phyloP scores from a whole-genome alignment of 768 basidiomycete genomes.

The Omphalotus guepiniiformis region DNA sequence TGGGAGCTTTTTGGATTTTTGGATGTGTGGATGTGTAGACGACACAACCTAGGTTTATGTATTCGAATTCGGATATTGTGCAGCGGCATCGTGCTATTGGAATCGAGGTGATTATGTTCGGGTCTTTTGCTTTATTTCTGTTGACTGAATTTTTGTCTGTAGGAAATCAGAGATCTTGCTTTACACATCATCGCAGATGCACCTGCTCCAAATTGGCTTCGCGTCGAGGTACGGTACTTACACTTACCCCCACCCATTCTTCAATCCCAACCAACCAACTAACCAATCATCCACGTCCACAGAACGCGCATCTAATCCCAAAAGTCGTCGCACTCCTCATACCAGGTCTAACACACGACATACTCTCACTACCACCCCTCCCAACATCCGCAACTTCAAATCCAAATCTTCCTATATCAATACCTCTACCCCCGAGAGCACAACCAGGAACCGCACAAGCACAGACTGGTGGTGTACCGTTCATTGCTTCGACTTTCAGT shows the following conservation, averaged over 20 bases:
- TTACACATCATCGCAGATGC: slow-evolving; percentile 80
- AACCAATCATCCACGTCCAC: background rate
- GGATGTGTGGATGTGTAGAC: too few species aligned
- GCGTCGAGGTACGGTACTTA: slow-evolving; percentile 63
- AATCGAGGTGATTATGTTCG: slow-evolving; percentile 59
- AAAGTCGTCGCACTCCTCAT: slow-evolving; percentile 79
- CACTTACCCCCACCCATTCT: too few species aligned
- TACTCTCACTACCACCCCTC: slow-evolving; percentile 67
- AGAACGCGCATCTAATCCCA: slow-evolving; percentile 73
- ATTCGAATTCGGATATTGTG: slow-evolving; percentile 70
- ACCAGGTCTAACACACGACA: slow-evolving; percentile 78
- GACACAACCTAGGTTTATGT: slow-evolving; percentile 74
- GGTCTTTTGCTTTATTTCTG: background rate
- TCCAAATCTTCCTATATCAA: slow-evolving; percentile 50
- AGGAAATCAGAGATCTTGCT: slow-evolving; percentile 88
- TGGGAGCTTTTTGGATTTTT: too few species aligned
- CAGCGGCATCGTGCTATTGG: slow-evolving; percentile 70
- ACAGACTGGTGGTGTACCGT: slow-evolving; percentile 33
- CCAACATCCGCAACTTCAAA: slow-evolving; percentile 64
- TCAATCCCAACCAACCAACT: background rate
- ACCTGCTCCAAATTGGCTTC: slow-evolving; percentile 84
- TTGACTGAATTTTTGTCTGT: slow-evolving; percentile 3
- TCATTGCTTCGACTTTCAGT: slow-evolving; percentile 76
- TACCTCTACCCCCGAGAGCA: slow-evolving; percentile 27
- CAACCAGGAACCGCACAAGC: background rate